Evolutionary conservation across 805 yeast genomes (phyloP).

Genomic region (Starmerella bombi): DNA sequence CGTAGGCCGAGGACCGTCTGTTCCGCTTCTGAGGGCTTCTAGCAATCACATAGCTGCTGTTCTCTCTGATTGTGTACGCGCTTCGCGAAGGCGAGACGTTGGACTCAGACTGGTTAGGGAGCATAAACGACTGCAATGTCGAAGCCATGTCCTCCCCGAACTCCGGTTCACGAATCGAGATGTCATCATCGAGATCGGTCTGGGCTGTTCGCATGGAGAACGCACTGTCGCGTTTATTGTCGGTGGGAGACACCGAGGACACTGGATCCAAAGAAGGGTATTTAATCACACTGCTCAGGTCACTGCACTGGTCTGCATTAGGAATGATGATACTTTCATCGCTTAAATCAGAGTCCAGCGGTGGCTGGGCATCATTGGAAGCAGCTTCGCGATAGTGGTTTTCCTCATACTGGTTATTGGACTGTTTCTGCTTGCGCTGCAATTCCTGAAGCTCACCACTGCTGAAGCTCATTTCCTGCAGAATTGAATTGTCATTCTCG

Average conservation of each 20-base stretch:
- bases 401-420: background rate
- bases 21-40: constrained; percentile 12
- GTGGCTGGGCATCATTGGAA: too few species aligned
- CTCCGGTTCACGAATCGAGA: constrained; percentile 12
- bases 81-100: background rate
- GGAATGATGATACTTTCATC: constrained; percentile 2
- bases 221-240: constrained; percentile 1
- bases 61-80: constrained; percentile 14
- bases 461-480: constrained; percentile 11
- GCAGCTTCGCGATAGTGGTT: background rate
- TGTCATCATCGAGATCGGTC: constrained; percentile 1
- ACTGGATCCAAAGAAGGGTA: constrained; percentile 1
- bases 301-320: background rate
- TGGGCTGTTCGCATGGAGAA: constrained; percentile 1
- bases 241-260: background rate
- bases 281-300: background rate
- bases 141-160: constrained; percentile 17
- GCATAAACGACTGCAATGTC: constrained; percentile 10
- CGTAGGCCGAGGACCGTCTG: constrained; percentile 9
- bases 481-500: constrained; percentile 8
- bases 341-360: constrained; percentile 17
- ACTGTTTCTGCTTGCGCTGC: background rate
- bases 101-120: background rate
- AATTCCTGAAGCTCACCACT: constrained; percentile 6
- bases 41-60: constrained; percentile 16